Conservation (phyloP, 2,329 filamentous ascomycete species). For the Colletotrichum lini region DNA sequence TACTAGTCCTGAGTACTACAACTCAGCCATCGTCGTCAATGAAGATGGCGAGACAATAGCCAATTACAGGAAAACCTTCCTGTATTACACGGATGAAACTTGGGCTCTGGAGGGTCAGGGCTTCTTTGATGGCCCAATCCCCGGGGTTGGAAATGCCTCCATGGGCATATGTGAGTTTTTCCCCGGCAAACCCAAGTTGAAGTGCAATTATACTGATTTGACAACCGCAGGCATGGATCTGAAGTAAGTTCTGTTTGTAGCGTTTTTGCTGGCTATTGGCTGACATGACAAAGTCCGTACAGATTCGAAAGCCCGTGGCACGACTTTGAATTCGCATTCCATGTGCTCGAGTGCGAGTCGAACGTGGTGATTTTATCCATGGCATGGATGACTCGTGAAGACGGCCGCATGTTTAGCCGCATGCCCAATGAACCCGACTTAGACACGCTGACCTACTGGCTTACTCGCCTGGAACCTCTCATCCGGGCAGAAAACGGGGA, state of each 20-base stretch:
- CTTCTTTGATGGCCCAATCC: slow-evolving; percentile 59
- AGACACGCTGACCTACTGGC: slow-evolving; percentile 83
- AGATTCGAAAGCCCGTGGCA: slow-evolving; percentile 57
- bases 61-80: slow-evolving; percentile 72
- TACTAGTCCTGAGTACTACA: slow-evolving; percentile 67
- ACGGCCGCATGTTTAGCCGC: slow-evolving; percentile 60
- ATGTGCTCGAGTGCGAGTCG: slow-evolving; percentile 69
- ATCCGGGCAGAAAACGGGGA: slow-evolving; percentile 65
- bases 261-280: not conserved
- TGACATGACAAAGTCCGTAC: slow-evolving; percentile 49
- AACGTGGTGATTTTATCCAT: slow-evolving; percentile 80
- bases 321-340: slow-evolving; percentile 63
- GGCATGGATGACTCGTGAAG: slow-evolving; percentile 80
- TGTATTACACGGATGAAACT: slow-evolving; percentile 71
- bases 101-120: slow-evolving; percentile 70
- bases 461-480: slow-evolving; percentile 77
- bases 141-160: slow-evolving; percentile 60
- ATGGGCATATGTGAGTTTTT: slow-evolving; percentile 66
- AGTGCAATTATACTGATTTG: not conserved
- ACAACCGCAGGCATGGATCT: slow-evolving; percentile 64
- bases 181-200: not conserved
- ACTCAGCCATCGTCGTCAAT: slow-evolving; percentile 68
- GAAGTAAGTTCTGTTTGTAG: slow-evolving; percentile 61
- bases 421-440: slow-evolving; percentile 75
- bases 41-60: slow-evolving; percentile 71